Evolutionary conservation across 2,329 filamentous ascomycete genomes (phyloP).

Genomic region (Fusarium continuum): DNA sequence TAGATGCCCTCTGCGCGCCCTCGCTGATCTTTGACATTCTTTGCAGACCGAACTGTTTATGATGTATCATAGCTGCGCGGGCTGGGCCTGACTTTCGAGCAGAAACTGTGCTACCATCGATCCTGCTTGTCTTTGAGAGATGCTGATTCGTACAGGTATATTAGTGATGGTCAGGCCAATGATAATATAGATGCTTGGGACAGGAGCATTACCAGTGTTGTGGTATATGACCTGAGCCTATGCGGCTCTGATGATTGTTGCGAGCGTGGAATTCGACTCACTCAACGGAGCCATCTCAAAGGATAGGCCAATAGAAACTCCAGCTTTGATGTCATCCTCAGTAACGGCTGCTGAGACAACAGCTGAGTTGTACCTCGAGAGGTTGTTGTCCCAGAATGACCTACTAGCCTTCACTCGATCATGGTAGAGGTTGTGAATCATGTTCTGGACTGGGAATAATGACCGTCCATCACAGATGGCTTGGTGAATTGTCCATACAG

Average conservation of each 20-base stretch:
- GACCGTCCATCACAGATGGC: slow-evolving; percentile 29
- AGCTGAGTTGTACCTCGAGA: not conserved
- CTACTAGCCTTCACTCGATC: not conserved
- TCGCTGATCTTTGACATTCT: slow-evolving; percentile 10
- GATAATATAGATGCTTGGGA: slow-evolving; percentile 38
- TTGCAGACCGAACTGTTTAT: slow-evolving; percentile 26
- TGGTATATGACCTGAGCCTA: slow-evolving; percentile 14
- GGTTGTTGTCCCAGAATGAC: not conserved
- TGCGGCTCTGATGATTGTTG: slow-evolving; percentile 17
- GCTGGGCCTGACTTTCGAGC: slow-evolving; percentile 39
- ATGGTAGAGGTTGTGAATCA: slow-evolving; percentile 6
- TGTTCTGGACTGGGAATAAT: slow-evolving; percentile 4
- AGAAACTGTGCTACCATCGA: slow-evolving; percentile 50
- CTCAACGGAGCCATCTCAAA: slow-evolving; percentile 3
- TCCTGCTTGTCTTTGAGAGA: not conserved
- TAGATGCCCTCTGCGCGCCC: not conserved
- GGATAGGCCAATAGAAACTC: not conserved
- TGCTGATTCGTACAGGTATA: slow-evolving; percentile 39
- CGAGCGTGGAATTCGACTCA: slow-evolving; percentile 2
- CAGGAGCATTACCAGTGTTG: slow-evolving; percentile 21
- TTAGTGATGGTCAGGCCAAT: slow-evolving; percentile 43
- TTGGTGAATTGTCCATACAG: slow-evolving; percentile 33
- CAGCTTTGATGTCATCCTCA: not conserved
- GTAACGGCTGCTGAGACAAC: not conserved
- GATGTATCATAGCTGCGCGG: slow-evolving; percentile 19